Percentiles rank a stretch among this genome's conserved stretches.
Conservation (phyloP, 345 rosid species). For the Hibiscus mutabilis region DNA sequence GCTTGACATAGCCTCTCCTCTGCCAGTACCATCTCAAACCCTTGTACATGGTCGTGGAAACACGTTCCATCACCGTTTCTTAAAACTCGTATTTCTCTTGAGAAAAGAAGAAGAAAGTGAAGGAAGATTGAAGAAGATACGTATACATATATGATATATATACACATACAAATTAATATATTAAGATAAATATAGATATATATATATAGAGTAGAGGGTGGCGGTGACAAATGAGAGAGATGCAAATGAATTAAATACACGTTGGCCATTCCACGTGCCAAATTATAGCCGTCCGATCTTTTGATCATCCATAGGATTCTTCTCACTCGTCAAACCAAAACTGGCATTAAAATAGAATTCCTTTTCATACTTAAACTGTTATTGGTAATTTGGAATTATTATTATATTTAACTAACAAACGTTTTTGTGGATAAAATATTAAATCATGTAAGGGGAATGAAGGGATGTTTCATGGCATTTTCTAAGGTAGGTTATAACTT, state of each 20-base stretch:
- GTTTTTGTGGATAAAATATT: neutral
- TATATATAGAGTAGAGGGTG: neutral
- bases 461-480: neutral
- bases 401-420: neutral
- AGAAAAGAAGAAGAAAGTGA: neutral
- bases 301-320: neutral
- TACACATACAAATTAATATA: neutral
- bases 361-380: neutral
- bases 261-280: neutral
- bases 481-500: neutral
- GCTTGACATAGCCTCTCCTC: conserved; percentile 21
- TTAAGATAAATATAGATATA: no score
- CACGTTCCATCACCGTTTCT: conserved; percentile 29
- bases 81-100: neutral
- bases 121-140: neutral
- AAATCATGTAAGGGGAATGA: neutral
- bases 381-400: neutral
- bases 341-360: neutral
- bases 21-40: conserved; percentile 30
- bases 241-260: neutral
- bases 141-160: neutral
- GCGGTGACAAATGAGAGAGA: conserved; percentile 8
- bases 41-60: conserved; percentile 27
- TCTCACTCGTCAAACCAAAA: no score
- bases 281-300: neutral